A percentile compares a stretch with the other conserved stretches of the same genome.
Conservation (phyloP, 306 rosid genomes). For the Elaeagnus macrophylla region DNA sequence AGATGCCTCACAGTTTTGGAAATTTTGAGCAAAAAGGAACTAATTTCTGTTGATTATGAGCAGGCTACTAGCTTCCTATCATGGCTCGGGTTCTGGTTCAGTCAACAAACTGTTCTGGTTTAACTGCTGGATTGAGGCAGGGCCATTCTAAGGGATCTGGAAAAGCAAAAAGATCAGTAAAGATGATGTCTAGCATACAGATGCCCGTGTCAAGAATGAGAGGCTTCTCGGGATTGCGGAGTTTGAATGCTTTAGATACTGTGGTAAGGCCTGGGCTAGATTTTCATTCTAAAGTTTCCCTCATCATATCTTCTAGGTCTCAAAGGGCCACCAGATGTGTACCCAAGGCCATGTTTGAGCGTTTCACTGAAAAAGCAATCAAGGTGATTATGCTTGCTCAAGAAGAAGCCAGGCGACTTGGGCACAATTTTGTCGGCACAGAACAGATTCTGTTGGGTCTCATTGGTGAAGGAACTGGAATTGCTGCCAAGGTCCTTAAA, state of each 20-base stretch:
- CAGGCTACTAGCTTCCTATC: constrained; percentile 28
- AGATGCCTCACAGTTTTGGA: neutral
- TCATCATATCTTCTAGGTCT: constrained; percentile 37
- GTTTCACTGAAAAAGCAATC: constrained; percentile 94
- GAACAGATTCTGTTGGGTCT: constrained; percentile 97
- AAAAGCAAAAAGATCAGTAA: constrained; percentile 37
- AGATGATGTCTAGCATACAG: constrained; percentile 45
- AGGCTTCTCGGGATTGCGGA: constrained; percentile 64
- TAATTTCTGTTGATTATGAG: neutral
- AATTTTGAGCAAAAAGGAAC: constrained; percentile 10
- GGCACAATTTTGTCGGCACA: constrained; percentile 97
- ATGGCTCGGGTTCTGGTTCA: constrained; percentile 88
- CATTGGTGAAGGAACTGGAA: constrained; percentile 97
- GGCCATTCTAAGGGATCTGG: constrained; percentile 53
- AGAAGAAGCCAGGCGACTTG: constrained; percentile 97
- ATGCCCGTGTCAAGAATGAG: constrained; percentile 41
- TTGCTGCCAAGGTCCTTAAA: constrained; percentile 92
- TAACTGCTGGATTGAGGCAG: constrained; percentile 38
- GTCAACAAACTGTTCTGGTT: constrained; percentile 57
- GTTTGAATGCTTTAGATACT: constrained; percentile 53
- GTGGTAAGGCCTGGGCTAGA: constrained; percentile 45
- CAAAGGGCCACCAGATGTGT: constrained; percentile 53
- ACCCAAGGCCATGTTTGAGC: constrained; percentile 95
- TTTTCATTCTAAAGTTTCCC: constrained; percentile 46
- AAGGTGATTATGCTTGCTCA: constrained; percentile 97